Evolutionary conservation across 1,284 basidiomycete genomes (phyloP), one percentile per base, ranked within the genome.

Genomic region (Ceratobasidium papillatum): DNA sequence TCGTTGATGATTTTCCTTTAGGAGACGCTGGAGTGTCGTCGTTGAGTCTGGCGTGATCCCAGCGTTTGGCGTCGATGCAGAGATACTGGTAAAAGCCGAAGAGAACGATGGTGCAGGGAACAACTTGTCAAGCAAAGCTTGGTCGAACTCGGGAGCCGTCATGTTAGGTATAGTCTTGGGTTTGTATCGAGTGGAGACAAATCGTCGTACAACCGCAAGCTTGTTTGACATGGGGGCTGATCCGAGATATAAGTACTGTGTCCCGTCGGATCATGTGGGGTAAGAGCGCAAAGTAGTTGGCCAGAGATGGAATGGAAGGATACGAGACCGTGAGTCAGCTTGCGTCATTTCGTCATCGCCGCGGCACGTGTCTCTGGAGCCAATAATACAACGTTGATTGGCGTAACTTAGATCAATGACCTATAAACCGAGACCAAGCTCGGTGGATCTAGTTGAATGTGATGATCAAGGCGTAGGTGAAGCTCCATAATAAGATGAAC

Each of bases 1-100:
- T 19, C 84, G 84, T 59, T 84, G 82, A 75, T 89, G 86, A 77
- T 91, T 89, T 65, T 88, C 85, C 54, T 86, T 85, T 65, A 91
- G 82, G 0, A 85, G 81, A 52, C 83, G 81, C 22, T 83, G 81
- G 2, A 89, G 81, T 0, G 82, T 80, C 22, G 81, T 78, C n/a
- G 85, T 85, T 0, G 89, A 87, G n/a, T 84, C 82, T 11, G 82
- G 80, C 2, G 84, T 85, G n/a, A 85, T 81, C 1, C 89, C 89
- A 30, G 88, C 85, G 74, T 83, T 84, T 19, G 75, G 76, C n/a
- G 71, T 79, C 0, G 82, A 86, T 5, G 81, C 81, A 25, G n/a
- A 38, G 1, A 34, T 36, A 25, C 52, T 38, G 82, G 77, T 2
- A 74, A 69, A 38, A 82, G 83, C 27, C 80, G 82, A 14, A 82